A percentile compares a stretch with the other conserved stretches of the same genome.
Evolutionary conservation across 305 asterid genomes (phyloP).

Genomic region (Fraxinus latifolia): DNA sequence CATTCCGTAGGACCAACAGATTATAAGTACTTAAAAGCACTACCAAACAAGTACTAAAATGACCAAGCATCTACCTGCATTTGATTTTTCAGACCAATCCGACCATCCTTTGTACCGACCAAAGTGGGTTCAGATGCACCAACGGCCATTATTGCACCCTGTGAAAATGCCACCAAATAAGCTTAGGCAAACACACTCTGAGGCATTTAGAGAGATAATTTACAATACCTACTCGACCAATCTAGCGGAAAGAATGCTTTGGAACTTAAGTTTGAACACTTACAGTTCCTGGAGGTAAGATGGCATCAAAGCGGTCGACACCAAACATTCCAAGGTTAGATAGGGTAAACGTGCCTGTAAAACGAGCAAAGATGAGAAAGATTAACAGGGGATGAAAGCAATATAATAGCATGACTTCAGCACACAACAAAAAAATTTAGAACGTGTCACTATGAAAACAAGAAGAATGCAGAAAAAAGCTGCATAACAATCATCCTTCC

Average conservation of each 20-base stretch:
- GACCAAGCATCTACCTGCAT: slow-evolving; percentile 53
- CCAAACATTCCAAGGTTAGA: slow-evolving; percentile 99
- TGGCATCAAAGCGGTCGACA: slow-evolving; percentile 95
- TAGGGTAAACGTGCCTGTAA: slow-evolving; percentile 83
- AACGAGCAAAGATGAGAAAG: slow-evolving; percentile 10
- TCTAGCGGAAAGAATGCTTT: not conserved
- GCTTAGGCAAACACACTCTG: not conserved
- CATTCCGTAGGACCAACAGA: not conserved
- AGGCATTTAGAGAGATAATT: slow-evolving; percentile 3
- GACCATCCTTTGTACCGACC: slow-evolving; percentile 74
- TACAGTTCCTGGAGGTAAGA: slow-evolving; percentile 98
- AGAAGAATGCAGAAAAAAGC: not conserved
- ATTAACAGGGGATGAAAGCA: not conserved
- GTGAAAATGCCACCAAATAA: slow-evolving; percentile 20
- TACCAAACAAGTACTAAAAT: not conserved
- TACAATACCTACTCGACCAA: slow-evolving; percentile 15
- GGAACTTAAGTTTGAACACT: slow-evolving; percentile 24
- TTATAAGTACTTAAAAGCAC: not conserved
- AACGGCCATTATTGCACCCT: slow-evolving; percentile 99
- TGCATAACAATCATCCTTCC: not conserved
- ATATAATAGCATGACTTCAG: not conserved
- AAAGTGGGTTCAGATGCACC: slow-evolving; percentile 72
- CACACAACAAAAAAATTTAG: not conserved
- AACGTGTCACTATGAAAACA: not conserved
- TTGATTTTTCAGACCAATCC: slow-evolving; percentile 76